Conservation (phyloP, 148 eudicot species). For the Rhododendron ovatum region DNA sequence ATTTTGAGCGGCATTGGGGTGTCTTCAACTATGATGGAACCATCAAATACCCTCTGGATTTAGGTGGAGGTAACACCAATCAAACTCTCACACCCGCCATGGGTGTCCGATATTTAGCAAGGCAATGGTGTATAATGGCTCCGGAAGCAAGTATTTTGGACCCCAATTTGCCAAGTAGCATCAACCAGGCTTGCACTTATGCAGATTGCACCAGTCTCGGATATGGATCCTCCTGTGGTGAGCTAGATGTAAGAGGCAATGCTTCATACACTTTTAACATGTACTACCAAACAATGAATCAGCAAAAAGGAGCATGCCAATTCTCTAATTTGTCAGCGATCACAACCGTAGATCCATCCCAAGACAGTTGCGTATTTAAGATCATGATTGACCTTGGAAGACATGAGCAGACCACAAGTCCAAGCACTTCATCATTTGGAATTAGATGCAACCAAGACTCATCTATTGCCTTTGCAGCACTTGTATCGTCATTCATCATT, state of each 20-base stretch:
- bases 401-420: constrained; percentile 27
- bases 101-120: constrained; percentile 61
- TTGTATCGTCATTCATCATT: not conserved
- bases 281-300: constrained; percentile 82
- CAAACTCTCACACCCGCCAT: constrained; percentile 50
- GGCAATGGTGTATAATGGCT: constrained; percentile 79
- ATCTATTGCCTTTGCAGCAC: not conserved
- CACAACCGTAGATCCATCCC: constrained; percentile 67
- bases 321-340: constrained; percentile 49
- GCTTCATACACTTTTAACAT: constrained; percentile 81
- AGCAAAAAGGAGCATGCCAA: constrained; percentile 50
- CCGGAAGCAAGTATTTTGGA: constrained; percentile 50
- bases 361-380: constrained; percentile 52
- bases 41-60: constrained; percentile 50
- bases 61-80: constrained; percentile 24
- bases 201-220: constrained; percentile 91
- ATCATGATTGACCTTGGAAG: constrained; percentile 60
- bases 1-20: constrained; percentile 96
- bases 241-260: constrained; percentile 57
- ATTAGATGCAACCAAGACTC: not conserved
- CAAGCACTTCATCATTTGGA: constrained; percentile 7
- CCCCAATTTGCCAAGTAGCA: constrained; percentile 37
- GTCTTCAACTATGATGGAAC: constrained; percentile 71
- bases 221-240: constrained; percentile 65
- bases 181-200: constrained; percentile 60